Conservation (phyloP, 73 alveolate species). For the Paraurostyla sp. region DNA sequence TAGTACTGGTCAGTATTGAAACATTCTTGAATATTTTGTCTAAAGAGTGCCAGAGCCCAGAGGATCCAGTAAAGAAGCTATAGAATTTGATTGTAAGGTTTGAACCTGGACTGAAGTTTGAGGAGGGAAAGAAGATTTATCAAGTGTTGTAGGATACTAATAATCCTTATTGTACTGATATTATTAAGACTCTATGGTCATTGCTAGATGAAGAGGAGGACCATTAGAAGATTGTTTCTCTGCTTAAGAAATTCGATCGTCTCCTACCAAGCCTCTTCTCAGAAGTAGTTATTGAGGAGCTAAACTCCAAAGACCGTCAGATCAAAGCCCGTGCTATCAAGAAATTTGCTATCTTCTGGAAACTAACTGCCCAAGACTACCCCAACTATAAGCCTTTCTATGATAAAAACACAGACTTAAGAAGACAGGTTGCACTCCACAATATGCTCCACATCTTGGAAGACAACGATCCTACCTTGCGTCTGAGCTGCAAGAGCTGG, state of each 20-base stretch:
- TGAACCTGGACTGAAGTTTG: slow-evolving; percentile 38
- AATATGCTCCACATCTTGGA: slow-evolving; percentile 88
- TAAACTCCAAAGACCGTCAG: slow-evolving; percentile 75
- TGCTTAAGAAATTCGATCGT: slow-evolving; percentile 69
- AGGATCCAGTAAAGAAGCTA: slow-evolving; percentile 38
- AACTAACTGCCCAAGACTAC: slow-evolving; percentile 85
- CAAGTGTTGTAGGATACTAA: slow-evolving; percentile 9
- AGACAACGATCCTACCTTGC: slow-evolving; percentile 87
- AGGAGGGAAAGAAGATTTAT: slow-evolving; percentile 29
- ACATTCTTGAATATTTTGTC: slow-evolving; percentile 47
- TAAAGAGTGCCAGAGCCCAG: slow-evolving; percentile 5
- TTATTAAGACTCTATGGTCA: slow-evolving; percentile 72
- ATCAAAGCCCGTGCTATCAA: slow-evolving; percentile 84
- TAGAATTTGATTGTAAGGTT: slow-evolving; percentile 31
- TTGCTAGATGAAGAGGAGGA: slow-evolving; percentile 70
- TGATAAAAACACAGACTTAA: slow-evolving; percentile 76
- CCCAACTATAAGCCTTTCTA: slow-evolving; percentile 84
- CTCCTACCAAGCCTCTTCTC: slow-evolving; percentile 66
- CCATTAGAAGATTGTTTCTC: slow-evolving; percentile 60
- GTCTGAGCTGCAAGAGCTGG: slow-evolving; percentile 92
- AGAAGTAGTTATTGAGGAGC: slow-evolving; percentile 69
- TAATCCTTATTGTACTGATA: slow-evolving; percentile 61
- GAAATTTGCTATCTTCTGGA: slow-evolving; percentile 93
- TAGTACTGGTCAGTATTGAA: slow-evolving; percentile 53
- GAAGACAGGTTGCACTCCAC: slow-evolving; percentile 67